These are phyloP conservation scores for Suillus occidentalis DNA, from an alignment of 768 basidiomycete genomes.

Conservation along the genomic window DNA sequence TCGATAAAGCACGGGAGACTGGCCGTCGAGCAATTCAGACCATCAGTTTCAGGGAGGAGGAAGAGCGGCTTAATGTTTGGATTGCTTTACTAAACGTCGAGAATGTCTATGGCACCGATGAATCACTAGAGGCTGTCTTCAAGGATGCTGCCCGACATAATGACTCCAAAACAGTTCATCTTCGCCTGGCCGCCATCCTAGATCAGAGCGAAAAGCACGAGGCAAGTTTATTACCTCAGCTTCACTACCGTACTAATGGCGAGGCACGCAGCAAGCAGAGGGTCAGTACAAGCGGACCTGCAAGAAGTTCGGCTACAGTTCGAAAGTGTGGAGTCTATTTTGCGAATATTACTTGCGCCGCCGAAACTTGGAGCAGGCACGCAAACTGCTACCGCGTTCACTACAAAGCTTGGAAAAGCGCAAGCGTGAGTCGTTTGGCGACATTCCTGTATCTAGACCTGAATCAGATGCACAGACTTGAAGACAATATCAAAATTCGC, in stretches of 20 bases:
- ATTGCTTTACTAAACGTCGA: constrained; percentile 94
- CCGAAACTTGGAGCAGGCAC: constrained; percentile 74
- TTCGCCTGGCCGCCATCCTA: constrained; percentile 82
- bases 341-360: constrained; percentile 79
- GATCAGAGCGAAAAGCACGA: constrained; percentile 81
- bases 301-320: constrained; percentile 94
- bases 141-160: constrained; percentile 88
- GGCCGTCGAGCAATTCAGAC: constrained; percentile 80
- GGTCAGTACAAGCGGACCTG: constrained; percentile 84
- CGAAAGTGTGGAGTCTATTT: constrained; percentile 91
- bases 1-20: constrained; percentile 91
- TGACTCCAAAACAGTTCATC: constrained; percentile 88
- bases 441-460: constrained; percentile 2
- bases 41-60: constrained; percentile 95
- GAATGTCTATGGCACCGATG: constrained; percentile 86
- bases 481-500: constrained; percentile 96
- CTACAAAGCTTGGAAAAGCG: constrained; percentile 90
- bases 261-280: constrained; percentile 72
- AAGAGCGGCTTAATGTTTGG: constrained; percentile 96
- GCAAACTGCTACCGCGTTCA: constrained; percentile 83
- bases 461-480: constrained; percentile 56
- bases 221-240: constrained; percentile 40
- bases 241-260: neutral
- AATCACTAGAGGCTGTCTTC: constrained; percentile 77
- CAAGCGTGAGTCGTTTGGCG: constrained; percentile 66